A percentile compares a stretch with the other conserved stretches of the same genome.
phyloP scores from a whole-genome alignment of 2,329 filamentous ascomycete species.

The Colletotrichum cordylinicola region DNA sequence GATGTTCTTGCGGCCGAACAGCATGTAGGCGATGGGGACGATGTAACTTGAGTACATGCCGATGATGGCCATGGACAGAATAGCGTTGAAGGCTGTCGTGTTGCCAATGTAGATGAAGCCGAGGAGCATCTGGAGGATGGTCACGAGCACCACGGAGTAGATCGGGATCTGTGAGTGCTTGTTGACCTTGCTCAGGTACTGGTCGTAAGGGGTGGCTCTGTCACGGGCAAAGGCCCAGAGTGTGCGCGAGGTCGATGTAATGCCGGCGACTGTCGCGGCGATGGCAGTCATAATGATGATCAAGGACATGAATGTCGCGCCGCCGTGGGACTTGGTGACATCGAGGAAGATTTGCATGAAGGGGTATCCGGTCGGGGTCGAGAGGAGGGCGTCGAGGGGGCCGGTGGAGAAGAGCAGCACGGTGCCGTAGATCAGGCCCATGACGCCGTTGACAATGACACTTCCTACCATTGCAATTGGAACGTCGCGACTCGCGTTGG shows the following conservation, averaged over 20 bases:
- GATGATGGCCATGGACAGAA: conserved; percentile 46
- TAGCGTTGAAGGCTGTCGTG: conserved; percentile 45
- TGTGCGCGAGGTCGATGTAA: conserved; percentile 40
- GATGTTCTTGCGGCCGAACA: conserved; percentile 35
- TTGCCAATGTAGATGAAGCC: conserved; percentile 47
- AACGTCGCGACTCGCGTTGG: conserved; percentile 35
- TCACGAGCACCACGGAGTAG: conserved; percentile 29
- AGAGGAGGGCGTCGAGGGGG: conserved; percentile 40
- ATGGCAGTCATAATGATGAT: conserved; percentile 31
- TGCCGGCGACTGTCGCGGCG: conserved; percentile 34
- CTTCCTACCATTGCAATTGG: conserved; percentile 39
- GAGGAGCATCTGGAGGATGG: conserved; percentile 32
- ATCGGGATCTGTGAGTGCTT: conserved; percentile 37
- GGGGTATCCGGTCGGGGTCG: conserved; percentile 46
- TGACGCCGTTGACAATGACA: conserved; percentile 46
- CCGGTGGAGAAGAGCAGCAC: conserved; percentile 50
- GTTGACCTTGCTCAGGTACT: conserved; percentile 40
- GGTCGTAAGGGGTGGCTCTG: conserved; percentile 38
- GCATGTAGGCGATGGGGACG: conserved; percentile 41
- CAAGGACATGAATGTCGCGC: conserved; percentile 33
- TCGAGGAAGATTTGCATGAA: conserved; percentile 46
- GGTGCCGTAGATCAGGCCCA: conserved; percentile 47
- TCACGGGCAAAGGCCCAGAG: conserved; percentile 46
- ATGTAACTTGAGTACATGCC: conserved; percentile 50
- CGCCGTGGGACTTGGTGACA: conserved; percentile 28